Conservation (phyloP, 1,284 basidiomycete genomes). For the Leccinum subrobustum region DNA sequence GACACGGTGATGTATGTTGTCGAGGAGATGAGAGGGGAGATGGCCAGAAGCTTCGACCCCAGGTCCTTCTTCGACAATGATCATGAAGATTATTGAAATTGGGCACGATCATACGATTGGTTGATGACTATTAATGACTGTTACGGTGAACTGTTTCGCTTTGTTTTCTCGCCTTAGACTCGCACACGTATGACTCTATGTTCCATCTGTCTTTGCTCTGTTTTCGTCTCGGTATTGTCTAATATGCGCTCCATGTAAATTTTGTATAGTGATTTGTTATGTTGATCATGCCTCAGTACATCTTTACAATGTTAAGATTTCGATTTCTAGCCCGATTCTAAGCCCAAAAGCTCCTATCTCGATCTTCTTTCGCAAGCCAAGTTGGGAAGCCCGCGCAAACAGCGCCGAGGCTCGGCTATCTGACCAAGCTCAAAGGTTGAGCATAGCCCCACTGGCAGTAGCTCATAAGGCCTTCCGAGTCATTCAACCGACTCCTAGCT, state of each 20-base stretch:
- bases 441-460: no score
- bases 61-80: slow-evolving; percentile 16
- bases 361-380: neutral
- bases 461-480: no score
- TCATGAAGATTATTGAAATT: slow-evolving; percentile 13
- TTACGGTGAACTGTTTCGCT: neutral
- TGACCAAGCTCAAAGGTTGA: neutral
- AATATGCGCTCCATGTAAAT: neutral
- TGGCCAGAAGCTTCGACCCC: slow-evolving; percentile 15
- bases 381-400: neutral
- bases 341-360: neutral
- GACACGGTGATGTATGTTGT: slow-evolving; percentile 18
- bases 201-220: neutral
- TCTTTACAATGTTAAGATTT: neutral
- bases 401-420: neutral
- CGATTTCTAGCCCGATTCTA: neutral
- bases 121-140: neutral
- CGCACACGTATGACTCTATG: neutral
- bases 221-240: neutral
- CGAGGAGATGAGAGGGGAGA: slow-evolving; percentile 23
- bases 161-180: neutral
- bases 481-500: neutral
- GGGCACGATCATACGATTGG: neutral
- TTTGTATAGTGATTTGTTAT: neutral
- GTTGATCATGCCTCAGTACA: neutral